A percentile compares a stretch with the other conserved stretches of the same genome.
phyloP scores from a whole-genome alignment of 495 filamentous ascomycete species.

The Talaromyces proteolyticus region DNA sequence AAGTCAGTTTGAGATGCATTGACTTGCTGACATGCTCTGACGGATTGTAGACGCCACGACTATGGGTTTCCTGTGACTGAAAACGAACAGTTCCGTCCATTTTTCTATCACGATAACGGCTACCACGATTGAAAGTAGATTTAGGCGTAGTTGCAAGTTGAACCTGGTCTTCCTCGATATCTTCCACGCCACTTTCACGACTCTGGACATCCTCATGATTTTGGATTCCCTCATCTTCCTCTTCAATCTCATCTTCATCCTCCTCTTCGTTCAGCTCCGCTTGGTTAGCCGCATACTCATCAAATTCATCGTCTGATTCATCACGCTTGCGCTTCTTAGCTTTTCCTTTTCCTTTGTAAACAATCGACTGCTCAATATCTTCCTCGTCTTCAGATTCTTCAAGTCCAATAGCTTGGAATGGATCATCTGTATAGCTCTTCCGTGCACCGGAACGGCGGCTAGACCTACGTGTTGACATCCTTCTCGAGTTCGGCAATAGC shows the following conservation, averaged over 20 bases:
- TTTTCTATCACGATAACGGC: constrained; percentile 12
- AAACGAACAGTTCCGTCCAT: constrained; percentile 16
- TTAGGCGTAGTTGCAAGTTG: constrained; percentile 1
- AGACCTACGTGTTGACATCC: constrained; percentile 27
- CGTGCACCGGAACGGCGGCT: constrained; percentile 24
- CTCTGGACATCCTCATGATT: constrained; percentile 9
- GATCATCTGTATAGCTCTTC: constrained; percentile 30
- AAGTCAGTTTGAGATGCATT: constrained; percentile 28
- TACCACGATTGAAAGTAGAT: background rate
- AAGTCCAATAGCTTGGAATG: constrained; percentile 24
- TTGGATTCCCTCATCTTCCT: constrained; percentile 1
- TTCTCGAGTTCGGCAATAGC: background rate
- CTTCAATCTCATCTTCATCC: constrained; percentile 11
- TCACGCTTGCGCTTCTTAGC: constrained; percentile 11
- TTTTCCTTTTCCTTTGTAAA: constrained; percentile 14
- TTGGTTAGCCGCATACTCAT: constrained; percentile 9
- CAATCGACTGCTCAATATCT: background rate
- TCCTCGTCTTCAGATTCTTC: constrained; percentile 24
- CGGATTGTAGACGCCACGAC: constrained; percentile 29
- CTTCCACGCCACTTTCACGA: constrained; percentile 11
- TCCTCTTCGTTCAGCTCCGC: constrained; percentile 10
- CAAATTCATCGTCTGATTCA: constrained; percentile 28
- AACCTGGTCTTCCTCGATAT: background rate
- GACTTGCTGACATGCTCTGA: constrained; percentile 33
- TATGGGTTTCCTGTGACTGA: constrained; percentile 21